Evolutionary conservation across 2,329 filamentous ascomycete species (phyloP).

Genomic region (Xylaria arbuscula): DNA sequence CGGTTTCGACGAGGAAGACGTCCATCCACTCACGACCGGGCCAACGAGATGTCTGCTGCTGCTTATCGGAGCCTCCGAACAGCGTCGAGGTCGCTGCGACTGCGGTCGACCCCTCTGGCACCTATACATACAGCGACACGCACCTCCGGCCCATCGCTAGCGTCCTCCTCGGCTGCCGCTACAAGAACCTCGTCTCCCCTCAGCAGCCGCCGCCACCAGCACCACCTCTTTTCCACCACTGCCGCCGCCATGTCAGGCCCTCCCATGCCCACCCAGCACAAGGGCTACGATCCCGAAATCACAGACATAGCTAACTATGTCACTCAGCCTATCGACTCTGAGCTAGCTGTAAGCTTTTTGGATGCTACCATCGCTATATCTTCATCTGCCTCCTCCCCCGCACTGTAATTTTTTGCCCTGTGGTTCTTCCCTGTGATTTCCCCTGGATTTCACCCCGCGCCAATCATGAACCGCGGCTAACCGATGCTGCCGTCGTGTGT

Average conservation of each 20-base stretch:
- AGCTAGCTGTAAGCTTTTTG: constrained; percentile 81
- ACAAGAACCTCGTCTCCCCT: constrained; percentile 52
- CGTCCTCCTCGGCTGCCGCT: constrained; percentile 45
- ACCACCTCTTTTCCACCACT: constrained; percentile 62
- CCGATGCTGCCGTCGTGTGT: constrained; percentile 34
- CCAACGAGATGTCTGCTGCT: constrained; percentile 57
- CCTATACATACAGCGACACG: constrained; percentile 38
- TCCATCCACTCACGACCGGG: not conserved
- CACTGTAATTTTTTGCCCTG: too few species aligned
- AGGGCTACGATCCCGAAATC: constrained; percentile 90
- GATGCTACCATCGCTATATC: too few species aligned
- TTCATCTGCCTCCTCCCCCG: too few species aligned
- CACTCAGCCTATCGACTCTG: constrained; percentile 88
- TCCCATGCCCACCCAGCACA: constrained; percentile 61
- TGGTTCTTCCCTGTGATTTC: too few species aligned
- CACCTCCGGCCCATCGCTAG: constrained; percentile 54
- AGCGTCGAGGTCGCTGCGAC: constrained; percentile 65
- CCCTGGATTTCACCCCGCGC: constrained; percentile 26
- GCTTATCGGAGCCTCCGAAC: constrained; percentile 65
- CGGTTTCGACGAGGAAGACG: constrained; percentile 3
- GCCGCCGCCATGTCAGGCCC: constrained; percentile 61
- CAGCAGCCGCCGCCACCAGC: constrained; percentile 47
- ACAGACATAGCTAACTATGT: constrained; percentile 95
- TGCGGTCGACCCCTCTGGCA: constrained; percentile 53
- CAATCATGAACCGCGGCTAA: constrained; percentile 45